Percentiles rank a stretch among this genome's conserved stretches.
Evolutionary conservation across 345 rosid genomes (phyloP).

Genomic region (Camelina laxa): DNA sequence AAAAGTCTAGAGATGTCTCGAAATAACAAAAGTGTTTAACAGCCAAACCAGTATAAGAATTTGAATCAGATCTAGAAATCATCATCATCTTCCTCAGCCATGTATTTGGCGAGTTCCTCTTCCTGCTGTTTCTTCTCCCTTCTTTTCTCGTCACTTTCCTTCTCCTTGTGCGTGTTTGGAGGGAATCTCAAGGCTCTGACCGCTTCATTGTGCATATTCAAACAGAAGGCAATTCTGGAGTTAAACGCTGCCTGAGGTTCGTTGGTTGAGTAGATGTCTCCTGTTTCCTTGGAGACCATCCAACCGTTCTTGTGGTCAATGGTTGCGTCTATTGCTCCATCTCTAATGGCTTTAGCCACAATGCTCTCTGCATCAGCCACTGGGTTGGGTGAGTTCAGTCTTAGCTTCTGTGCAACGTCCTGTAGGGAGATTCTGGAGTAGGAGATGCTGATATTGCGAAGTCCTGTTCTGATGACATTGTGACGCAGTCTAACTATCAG

Average conservation of each 20-base stretch:
- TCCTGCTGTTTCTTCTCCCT: constrained; percentile 87
- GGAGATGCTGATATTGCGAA: constrained; percentile 78
- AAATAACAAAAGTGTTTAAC: neutral
- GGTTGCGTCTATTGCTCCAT: constrained; percentile 87
- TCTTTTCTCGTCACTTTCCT: constrained; percentile 82
- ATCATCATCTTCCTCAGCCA: constrained; percentile 92
- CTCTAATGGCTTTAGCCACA: constrained; percentile 82
- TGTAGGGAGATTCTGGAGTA: constrained; percentile 72
- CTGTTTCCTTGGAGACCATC: constrained; percentile 86
- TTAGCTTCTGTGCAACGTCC: constrained; percentile 68
- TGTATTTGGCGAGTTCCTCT: constrained; percentile 85
- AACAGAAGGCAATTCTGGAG: constrained; percentile 86
- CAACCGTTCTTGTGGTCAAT: constrained; percentile 71
- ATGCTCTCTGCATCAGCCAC: constrained; percentile 87
- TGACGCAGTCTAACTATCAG: constrained; percentile 76
- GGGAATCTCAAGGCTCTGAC: constrained; percentile 75
- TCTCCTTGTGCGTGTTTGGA: constrained; percentile 76
- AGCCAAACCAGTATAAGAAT: neutral
- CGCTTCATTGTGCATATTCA: constrained; percentile 92
- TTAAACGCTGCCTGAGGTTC: constrained; percentile 91
- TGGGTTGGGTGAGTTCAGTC: constrained; percentile 63
- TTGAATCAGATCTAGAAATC: constrained; percentile 52
- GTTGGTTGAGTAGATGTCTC: constrained; percentile 84
- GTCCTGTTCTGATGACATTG: constrained; percentile 84
- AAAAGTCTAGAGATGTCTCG: neutral